phyloP scores from a whole-genome alignment of 352 stramenopile genomes.

The Globisporangium abappressorium region DNA sequence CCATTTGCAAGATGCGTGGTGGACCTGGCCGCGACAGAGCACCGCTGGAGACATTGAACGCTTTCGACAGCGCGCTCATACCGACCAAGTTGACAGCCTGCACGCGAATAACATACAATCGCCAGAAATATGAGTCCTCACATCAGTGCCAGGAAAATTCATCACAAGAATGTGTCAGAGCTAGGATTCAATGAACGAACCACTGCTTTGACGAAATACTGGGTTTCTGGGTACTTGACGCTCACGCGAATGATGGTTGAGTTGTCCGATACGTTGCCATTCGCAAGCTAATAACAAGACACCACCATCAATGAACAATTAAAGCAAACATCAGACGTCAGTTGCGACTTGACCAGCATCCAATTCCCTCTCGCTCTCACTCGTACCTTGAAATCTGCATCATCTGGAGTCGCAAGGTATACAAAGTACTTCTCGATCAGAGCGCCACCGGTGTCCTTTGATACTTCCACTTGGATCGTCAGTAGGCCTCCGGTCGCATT shows the following conservation, averaged over 20 bases:
- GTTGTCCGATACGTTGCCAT: constrained; percentile 6
- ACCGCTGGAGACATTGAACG: constrained; percentile 30
- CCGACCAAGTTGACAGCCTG: constrained; percentile 48
- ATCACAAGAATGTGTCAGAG: not conserved
- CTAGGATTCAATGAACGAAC: constrained; percentile 14
- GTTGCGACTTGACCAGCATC: no score
- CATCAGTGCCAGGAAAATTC: not conserved
- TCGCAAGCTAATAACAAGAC: constrained; percentile 1
- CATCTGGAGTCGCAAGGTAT: constrained; percentile 6
- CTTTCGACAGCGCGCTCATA: constrained; percentile 24
- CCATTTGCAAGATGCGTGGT: constrained; percentile 25
- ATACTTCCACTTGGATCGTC: constrained; percentile 24
- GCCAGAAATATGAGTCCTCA: not conserved
- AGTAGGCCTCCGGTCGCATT: constrained; percentile 47
- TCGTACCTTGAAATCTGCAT: constrained; percentile 9
- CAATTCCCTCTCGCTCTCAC: no score
- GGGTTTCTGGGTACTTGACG: constrained; percentile 30
- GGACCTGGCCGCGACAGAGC: constrained; percentile 37
- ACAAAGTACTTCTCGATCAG: constrained; percentile 35
- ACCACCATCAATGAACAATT: not conserved
- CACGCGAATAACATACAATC: not conserved
- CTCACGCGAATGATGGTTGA: constrained; percentile 29
- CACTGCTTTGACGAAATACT: constrained; percentile 37
- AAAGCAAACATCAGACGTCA: not conserved
- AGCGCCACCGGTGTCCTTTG: constrained; percentile 40